A percentile compares a stretch with the other conserved stretches of the same genome.
Conservation (phyloP, 371 early-diverging fungal genomes). For the Mortierella sp. region DNA sequence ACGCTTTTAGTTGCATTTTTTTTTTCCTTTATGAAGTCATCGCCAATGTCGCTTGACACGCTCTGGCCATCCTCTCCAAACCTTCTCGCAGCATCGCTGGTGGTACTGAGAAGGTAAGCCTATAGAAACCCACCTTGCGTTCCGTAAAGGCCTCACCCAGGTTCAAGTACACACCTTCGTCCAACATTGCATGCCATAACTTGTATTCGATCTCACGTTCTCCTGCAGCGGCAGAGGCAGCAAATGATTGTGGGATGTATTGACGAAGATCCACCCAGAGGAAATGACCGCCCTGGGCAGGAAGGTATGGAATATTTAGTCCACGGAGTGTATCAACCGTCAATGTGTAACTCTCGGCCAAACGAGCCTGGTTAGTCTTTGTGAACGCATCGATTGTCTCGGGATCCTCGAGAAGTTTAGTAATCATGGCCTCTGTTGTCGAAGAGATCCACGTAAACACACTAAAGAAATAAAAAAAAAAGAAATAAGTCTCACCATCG, state of each 20-base stretch:
- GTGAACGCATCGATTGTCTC: conserved; percentile 72
- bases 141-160: conserved; percentile 72
- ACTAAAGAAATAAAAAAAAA: conserved; percentile 26
- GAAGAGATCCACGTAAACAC: conserved; percentile 68
- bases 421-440: conserved; percentile 67
- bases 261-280: conserved; percentile 69
- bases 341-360: conserved; percentile 64
- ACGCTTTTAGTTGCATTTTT: no score
- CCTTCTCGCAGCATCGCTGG: conserved; percentile 61
- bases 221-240: conserved; percentile 26
- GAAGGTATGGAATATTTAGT: conserved; percentile 64
- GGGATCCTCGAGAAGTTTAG: conserved; percentile 67
- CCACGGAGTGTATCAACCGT: conserved; percentile 58
- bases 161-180: conserved; percentile 71
- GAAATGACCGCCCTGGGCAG: conserved; percentile 78
- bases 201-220: conserved; percentile 54
- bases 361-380: conserved; percentile 63
- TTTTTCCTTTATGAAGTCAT: not conserved
- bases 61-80: conserved; percentile 59
- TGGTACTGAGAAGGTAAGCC: conserved; percentile 68
- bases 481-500: not conserved
- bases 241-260: conserved; percentile 22
- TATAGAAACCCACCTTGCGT: conserved; percentile 72
- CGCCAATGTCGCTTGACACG: conserved; percentile 8
- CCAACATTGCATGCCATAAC: conserved; percentile 60